These are phyloP conservation scores for Chrysanthemum makinoi DNA, from an alignment of 129 eudicot species.

Conservation along the genomic window DNA sequence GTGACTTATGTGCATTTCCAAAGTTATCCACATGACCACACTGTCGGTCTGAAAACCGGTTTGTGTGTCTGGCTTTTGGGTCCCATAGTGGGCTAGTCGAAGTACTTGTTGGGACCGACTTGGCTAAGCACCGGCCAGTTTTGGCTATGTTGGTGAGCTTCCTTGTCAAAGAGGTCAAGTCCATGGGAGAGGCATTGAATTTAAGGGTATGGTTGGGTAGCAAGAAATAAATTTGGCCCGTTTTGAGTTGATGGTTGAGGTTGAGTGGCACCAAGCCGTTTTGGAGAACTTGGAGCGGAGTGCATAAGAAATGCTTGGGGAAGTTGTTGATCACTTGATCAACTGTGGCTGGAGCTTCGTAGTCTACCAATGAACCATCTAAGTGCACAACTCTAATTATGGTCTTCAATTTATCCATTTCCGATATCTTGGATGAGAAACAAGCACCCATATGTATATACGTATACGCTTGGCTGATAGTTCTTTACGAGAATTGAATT, in stretches of 20 bases:
- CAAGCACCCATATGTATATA: slow-evolving; percentile 23
- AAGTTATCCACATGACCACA: slow-evolving; percentile 9
- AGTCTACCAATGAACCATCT: slow-evolving; percentile 46
- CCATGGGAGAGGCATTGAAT: slow-evolving; percentile 40
- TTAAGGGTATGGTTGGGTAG: slow-evolving; percentile 45
- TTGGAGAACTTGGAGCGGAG: slow-evolving; percentile 46
- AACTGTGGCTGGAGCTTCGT: slow-evolving; percentile 43
- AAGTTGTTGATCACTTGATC: slow-evolving; percentile 38
- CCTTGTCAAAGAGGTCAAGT: slow-evolving; percentile 41
- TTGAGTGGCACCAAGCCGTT: slow-evolving; percentile 36
- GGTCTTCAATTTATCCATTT: slow-evolving; percentile 3
- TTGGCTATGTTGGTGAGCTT: slow-evolving; percentile 44
- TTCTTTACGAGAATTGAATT: neutral
- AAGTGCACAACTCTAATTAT: slow-evolving; percentile 45
- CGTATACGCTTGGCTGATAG: neutral
- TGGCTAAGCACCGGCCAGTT: neutral
- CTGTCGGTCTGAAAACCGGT: neutral
- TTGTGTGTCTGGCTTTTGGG: neutral
- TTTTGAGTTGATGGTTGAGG: slow-evolving; percentile 31
- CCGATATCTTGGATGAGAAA: slow-evolving; percentile 22
- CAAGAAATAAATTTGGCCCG: slow-evolving; percentile 47
- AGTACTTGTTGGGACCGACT: slow-evolving; percentile 4
- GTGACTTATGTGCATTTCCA: slow-evolving; percentile 7
- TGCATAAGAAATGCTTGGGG: slow-evolving; percentile 47
- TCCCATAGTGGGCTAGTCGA: slow-evolving; percentile 15